Evolutionary conservation across 331 rosid genomes (phyloP).

Genomic region (Telfairia occidentalis): DNA sequence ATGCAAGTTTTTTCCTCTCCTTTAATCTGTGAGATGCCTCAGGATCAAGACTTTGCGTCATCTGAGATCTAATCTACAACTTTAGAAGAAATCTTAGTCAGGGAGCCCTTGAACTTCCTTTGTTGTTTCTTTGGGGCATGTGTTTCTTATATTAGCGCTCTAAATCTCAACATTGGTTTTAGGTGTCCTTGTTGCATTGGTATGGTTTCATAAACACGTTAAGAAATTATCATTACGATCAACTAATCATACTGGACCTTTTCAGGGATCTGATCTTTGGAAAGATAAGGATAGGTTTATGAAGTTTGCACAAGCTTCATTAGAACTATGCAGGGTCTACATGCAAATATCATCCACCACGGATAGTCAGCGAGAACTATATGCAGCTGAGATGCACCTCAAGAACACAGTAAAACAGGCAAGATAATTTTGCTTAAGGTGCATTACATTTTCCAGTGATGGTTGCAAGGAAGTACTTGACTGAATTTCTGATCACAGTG

Average conservation of each 20-base stretch:
- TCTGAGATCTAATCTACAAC: neutral
- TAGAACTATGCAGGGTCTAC: slow-evolving; percentile 81
- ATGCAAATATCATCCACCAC: slow-evolving; percentile 55
- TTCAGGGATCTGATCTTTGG: slow-evolving; percentile 86
- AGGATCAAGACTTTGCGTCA: neutral
- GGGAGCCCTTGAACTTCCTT: neutral
- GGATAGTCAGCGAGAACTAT: slow-evolving; percentile 50
- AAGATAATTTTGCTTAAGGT: slow-evolving; percentile 15
- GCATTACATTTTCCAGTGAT: neutral
- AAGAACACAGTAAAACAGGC: slow-evolving; percentile 78
- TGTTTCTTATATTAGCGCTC: neutral
- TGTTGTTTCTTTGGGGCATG: neutral
- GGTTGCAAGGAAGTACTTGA: neutral
- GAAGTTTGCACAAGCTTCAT: slow-evolving; percentile 72
- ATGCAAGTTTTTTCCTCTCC: neutral
- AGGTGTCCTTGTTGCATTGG: neutral
- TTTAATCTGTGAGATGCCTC: neutral
- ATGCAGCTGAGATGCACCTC: slow-evolving; percentile 78
- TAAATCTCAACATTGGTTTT: neutral
- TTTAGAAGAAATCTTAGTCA: neutral
- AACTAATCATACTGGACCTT: neutral
- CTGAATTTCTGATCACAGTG: neutral
- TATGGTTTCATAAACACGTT: neutral
- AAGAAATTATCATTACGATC: neutral
- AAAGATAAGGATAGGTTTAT: slow-evolving; percentile 54